Evolutionary conservation across 179 eudicot species (phyloP), one percentile per base, ranked within the genome.

Genomic region (Pouteria campechiana): DNA sequence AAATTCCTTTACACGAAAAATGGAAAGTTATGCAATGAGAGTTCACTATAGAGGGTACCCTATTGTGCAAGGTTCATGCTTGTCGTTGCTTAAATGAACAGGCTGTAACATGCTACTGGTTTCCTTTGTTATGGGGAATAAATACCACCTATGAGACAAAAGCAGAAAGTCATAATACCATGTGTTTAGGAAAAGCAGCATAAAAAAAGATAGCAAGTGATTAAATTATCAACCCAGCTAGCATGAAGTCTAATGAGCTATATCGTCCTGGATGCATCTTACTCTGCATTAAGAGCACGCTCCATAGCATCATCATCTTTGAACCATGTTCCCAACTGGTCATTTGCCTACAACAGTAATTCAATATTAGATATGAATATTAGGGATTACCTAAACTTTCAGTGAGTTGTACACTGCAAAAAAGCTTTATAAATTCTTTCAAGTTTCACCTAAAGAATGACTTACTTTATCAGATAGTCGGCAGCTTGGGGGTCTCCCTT

Each of bases 281-380:
- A 90, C 95, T 81, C 93, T 54, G 83, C 97, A 41, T 40, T 48
- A 32, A 74, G 53, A 25, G 98, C 93, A 63, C 95, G 81, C 58
- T 90, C 98, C 44, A 90, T 61, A 52, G 95, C 98, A 62, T 89
- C 95, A 47, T 89, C 93, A 50, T 89, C 97, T 38, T 64, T 31
- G 12, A 86, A 86, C 93, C 98, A 90, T 57, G 43, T 76, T 33
- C 67, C 65, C 14, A 86, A 57, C 35, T 79, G 65, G 65, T 73
- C 71, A 58, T 53, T 63, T 40, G 98, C 98, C 98, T 89, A 17
- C 21, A 35, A 61, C 16, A 43, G 19, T 9, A 18, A 38, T 13
- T 30, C 46, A 9, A 27, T 7, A 17, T 64, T 25, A 70, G 58
- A 31, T 35, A 42, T 10, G 7, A 22, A n/a, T n/a, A n/a, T n/a